Evolutionary conservation across 2,329 filamentous ascomycete species (phyloP).

Genomic region (Cytospora leucostoma): DNA sequence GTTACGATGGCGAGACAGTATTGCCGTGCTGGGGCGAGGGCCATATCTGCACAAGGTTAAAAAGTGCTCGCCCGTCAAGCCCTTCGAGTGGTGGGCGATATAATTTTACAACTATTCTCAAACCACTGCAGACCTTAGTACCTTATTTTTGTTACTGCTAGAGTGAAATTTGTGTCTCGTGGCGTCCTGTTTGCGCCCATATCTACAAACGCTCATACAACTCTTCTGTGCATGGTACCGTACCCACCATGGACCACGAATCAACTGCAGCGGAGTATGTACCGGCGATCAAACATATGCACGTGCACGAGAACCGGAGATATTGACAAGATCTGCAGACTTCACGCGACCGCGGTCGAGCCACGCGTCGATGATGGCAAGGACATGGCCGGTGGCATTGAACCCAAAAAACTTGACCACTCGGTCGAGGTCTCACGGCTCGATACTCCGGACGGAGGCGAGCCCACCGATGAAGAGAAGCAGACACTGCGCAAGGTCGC

Average conservation of each 20-base stretch:
- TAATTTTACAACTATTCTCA: too few relatives aligned
- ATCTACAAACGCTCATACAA: neutral
- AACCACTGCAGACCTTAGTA: too few relatives aligned
- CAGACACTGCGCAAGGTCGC: constrained; percentile 25
- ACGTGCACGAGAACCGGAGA: neutral
- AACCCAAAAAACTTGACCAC: neutral
- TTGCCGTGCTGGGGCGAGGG: too few relatives aligned
- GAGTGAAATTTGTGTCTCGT: neutral
- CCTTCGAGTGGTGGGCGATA: too few relatives aligned
- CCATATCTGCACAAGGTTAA: too few relatives aligned
- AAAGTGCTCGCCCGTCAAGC: too few relatives aligned
- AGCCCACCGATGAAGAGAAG: constrained; percentile 25
- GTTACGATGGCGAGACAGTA: too few relatives aligned
- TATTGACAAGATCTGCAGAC: neutral
- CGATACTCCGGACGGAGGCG: constrained; percentile 19
- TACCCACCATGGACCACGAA: constrained; percentile 24
- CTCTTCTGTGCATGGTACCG: too few relatives aligned
- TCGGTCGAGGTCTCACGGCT: neutral
- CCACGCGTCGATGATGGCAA: constrained; percentile 19
- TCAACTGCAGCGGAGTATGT: constrained; percentile 25
- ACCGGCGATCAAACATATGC: neutral
- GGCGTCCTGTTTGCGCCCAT: neutral
- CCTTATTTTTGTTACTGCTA: too few relatives aligned
- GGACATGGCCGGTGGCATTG: constrained; percentile 25
- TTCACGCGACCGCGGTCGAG: constrained; percentile 23